phyloP scores from a whole-genome alignment of 805 yeast genomes.

The Sugiyamaella boreocaroliniensis region DNA sequence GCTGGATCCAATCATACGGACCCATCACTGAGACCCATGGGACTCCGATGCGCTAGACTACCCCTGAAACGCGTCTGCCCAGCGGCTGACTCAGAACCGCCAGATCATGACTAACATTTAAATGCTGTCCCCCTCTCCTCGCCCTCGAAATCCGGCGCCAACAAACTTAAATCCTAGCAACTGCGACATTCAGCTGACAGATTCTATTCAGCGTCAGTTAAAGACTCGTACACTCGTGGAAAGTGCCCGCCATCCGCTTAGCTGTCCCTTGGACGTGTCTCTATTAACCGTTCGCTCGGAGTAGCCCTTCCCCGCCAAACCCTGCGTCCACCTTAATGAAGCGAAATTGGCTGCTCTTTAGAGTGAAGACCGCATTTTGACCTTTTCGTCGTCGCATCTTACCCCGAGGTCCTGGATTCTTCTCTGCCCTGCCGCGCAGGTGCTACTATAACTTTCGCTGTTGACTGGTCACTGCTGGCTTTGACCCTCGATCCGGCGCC shows the following conservation, averaged over 20 bases:
- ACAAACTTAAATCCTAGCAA: neutral
- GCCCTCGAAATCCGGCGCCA: neutral
- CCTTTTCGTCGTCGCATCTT: neutral
- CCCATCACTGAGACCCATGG: neutral
- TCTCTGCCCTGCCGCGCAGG: neutral
- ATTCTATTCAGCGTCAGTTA: too few species aligned
- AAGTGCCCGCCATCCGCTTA: too few species aligned
- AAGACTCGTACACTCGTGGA: too few species aligned
- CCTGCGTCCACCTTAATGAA: neutral
- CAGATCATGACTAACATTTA: too few species aligned
- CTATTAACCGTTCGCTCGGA: too few species aligned
- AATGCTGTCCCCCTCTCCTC: neutral
- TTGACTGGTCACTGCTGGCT: neutral
- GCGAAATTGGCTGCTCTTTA: neutral
- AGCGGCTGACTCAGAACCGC: too few species aligned
- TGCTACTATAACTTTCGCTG: neutral
- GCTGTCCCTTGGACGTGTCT: too few species aligned
- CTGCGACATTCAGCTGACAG: neutral
- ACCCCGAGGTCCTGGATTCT: neutral
- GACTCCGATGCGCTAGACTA: neutral
- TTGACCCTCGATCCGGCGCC: neutral
- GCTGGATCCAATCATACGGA: too few species aligned
- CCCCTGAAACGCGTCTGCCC: neutral
- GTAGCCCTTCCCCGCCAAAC: neutral
- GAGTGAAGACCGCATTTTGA: neutral